Evolutionary conservation across 1,284 basidiomycete species (phyloP), one percentile per base, ranked within the genome.

Genomic region (Naganishia sp.): DNA sequence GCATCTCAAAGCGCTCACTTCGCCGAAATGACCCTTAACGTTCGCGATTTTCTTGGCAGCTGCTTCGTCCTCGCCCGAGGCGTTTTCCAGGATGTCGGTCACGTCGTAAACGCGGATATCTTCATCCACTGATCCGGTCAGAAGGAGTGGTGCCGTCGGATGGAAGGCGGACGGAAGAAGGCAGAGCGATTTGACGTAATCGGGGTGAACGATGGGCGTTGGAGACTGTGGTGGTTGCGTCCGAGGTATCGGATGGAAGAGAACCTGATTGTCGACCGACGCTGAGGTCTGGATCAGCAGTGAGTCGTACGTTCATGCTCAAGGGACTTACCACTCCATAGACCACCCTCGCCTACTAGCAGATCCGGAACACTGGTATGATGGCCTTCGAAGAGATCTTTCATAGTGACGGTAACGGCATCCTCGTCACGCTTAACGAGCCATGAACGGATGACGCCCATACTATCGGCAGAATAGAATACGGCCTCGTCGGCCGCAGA

Each of bases 21-120:
- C 90, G 70, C 91, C 90, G 85, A 88, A 92, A 76, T 96, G 94
- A 6, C 85, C 92, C 70, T 93, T 88, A 7, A 91, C 80, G 70
- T 85, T 83, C 0, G 74, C 69, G 18, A 86, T 82, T 21, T 90
- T 75, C 46, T 63, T 62, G 9, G 65, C 67, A 18, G 65, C 54
- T 6, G 52, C 55, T 23, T 54, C 62, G n/a, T 62, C 60, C 17
- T 67, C 69, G 25, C 52, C 53, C 5, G 21, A 73, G 0, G 68
- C 61, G n/a, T 61, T 64, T 9, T 76, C 69, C 23, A 89, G 78
- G 69, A 89, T 87, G 0, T 86, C 86, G 4, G 70, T 60, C 69
- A 87, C 84, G 41, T 87, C 83, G 66, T 75, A 82, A 31, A 89
- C 81, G 21, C 88, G 84, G 58, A 97, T 85, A 52, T 86, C 78